phyloP scores from a whole-genome alignment of 495 filamentous ascomycete species.

The Aspergillus nidulans region DNA sequence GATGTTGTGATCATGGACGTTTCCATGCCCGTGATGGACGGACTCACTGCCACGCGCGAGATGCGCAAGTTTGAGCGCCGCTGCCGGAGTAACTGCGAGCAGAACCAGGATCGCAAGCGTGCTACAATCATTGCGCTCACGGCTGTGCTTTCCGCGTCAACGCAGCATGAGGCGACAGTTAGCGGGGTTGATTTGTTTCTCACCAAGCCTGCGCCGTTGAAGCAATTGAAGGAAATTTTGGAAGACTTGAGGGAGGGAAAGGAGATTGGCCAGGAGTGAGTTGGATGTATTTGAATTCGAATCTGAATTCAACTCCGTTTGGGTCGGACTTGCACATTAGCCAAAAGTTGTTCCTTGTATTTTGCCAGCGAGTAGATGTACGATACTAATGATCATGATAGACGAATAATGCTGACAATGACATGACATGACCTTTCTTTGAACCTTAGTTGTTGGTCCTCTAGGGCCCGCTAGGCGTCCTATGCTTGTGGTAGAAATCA shows the following conservation, averaged over 20 bases:
- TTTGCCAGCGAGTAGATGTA: background rate
- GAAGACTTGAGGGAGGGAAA: background rate
- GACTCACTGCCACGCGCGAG: constrained; percentile 53
- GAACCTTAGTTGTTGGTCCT: too few relatives aligned
- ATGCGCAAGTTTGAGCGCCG: constrained; percentile 51
- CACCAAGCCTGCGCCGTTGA: constrained; percentile 54
- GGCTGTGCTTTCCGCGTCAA: constrained; percentile 48
- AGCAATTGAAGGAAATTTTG: constrained; percentile 18
- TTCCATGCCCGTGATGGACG: constrained; percentile 64
- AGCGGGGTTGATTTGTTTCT: constrained; percentile 60
- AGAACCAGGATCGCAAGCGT: constrained; percentile 11
- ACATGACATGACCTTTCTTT: too few relatives aligned
- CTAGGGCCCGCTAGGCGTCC: too few relatives aligned
- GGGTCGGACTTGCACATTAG: too few relatives aligned
- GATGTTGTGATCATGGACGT: constrained; percentile 39
- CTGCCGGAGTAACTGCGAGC: too few relatives aligned
- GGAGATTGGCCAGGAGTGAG: background rate
- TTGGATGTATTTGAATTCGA: background rate
- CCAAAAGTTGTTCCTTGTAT: background rate
- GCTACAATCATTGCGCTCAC: constrained; percentile 59
- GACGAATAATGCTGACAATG: background rate
- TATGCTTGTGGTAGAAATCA: too few relatives aligned
- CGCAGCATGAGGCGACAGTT: constrained; percentile 52
- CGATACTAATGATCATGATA: background rate
- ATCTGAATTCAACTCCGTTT: too few relatives aligned